These are phyloP conservation scores for Blumeriella jaapii DNA, from an alignment of 2,329 filamentous ascomycete genomes.

Conservation along the genomic window DNA sequence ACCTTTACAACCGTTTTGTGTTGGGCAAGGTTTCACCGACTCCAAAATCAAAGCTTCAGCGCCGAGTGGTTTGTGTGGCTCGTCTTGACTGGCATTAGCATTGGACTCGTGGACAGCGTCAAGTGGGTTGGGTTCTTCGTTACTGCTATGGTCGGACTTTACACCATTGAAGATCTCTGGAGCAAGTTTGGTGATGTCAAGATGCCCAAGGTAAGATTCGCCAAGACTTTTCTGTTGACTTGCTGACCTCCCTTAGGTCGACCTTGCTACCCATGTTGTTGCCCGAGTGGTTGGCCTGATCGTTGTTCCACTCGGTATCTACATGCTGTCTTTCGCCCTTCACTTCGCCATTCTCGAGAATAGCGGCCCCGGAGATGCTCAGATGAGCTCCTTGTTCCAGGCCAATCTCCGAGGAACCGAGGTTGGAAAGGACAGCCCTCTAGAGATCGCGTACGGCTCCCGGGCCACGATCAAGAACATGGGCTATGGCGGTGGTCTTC, in stretches of 20 bases:
- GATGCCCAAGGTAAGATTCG: slow-evolving; percentile 62
- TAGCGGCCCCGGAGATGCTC: slow-evolving; percentile 92
- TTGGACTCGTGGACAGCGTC: slow-evolving; percentile 96
- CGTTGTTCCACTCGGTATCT: slow-evolving; percentile 76
- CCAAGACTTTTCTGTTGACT: neutral
- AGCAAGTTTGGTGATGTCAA: slow-evolving; percentile 91
- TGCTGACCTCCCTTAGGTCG: slow-evolving; percentile 30
- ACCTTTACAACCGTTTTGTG: slow-evolving; percentile 96
- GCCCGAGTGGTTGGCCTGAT: slow-evolving; percentile 82
- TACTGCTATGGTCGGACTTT: slow-evolving; percentile 86
- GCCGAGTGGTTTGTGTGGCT: slow-evolving; percentile 92
- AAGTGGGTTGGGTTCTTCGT: slow-evolving; percentile 97
- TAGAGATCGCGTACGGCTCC: slow-evolving; percentile 85
- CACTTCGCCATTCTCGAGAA: slow-evolving; percentile 92
- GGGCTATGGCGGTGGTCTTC: slow-evolving; percentile 93
- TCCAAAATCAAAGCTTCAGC: slow-evolving; percentile 77
- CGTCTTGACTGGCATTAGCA: slow-evolving; percentile 83
- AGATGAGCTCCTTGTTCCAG: slow-evolving; percentile 99
- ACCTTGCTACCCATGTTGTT: slow-evolving; percentile 65
- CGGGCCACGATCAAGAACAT: slow-evolving; percentile 95
- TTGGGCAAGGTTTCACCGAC: slow-evolving; percentile 92
- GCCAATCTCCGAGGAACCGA: slow-evolving; percentile 90
- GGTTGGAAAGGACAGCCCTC: slow-evolving; percentile 85
- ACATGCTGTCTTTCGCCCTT: slow-evolving; percentile 88
- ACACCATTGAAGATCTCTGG: slow-evolving; percentile 95